Evolutionary conservation across 73 alveolate genomes (phyloP).

Genomic region (Effrenium voratum): DNA sequence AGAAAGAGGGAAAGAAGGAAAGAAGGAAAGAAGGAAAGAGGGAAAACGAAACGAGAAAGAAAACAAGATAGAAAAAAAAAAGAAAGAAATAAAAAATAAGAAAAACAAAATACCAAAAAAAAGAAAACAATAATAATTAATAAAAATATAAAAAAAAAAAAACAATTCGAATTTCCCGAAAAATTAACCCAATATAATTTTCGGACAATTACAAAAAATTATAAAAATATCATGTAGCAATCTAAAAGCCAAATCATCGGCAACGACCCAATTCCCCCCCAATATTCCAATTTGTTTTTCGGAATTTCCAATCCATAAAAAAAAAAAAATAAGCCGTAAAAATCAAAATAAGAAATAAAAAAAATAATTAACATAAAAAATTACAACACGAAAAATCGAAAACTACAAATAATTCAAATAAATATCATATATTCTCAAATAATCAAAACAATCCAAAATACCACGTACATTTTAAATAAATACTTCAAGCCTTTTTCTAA

Average conservation of each 20-base stretch:
- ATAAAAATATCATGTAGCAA: too few species aligned
- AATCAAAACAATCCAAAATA: too few species aligned
- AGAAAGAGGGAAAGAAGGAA: not conserved
- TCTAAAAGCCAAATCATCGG: too few species aligned
- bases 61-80: not conserved
- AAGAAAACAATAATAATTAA: not conserved
- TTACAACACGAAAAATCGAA: not conserved
- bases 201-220: too few species aligned
- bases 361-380: not conserved
- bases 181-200: not conserved
- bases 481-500: not conserved
- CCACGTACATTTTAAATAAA: too few species aligned
- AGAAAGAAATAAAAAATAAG: not conserved
- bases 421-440: too few species aligned
- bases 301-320: not conserved
- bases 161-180: not conserved
- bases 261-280: too few species aligned
- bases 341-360: not conserved
- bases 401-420: not conserved
- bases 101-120: too few species aligned
- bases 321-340: not conserved
- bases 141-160: not conserved
- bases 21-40: not conserved
- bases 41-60: too few species aligned
- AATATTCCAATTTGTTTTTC: too few species aligned